phyloP scores from a whole-genome alignment of 768 basidiomycete species.

The Cubamyces lactineus region DNA sequence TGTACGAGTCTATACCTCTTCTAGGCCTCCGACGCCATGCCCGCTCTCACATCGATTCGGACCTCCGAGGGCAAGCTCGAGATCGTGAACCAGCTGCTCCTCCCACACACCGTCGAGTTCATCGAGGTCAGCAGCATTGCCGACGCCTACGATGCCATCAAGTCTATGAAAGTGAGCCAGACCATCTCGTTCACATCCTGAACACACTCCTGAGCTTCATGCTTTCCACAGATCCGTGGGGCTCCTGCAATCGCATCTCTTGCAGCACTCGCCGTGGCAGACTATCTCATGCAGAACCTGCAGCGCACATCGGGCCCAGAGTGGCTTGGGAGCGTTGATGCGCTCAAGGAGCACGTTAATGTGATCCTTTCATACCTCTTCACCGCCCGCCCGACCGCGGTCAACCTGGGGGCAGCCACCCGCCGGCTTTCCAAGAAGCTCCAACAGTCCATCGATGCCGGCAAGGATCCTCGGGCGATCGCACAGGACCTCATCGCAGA shows the following conservation, averaged over 20 bases:
- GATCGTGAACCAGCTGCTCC: conserved; percentile 88
- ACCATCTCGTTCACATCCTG: neutral
- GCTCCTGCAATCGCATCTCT: conserved; percentile 96
- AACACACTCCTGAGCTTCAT: neutral
- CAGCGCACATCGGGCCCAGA: conserved; percentile 49
- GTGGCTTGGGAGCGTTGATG: conserved; percentile 55
- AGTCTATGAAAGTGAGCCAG: conserved; percentile 86
- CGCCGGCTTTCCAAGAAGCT: conserved; percentile 64
- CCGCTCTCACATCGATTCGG: conserved; percentile 44
- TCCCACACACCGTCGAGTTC: conserved; percentile 75
- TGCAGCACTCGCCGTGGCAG: conserved; percentile 78
- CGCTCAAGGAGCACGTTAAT: conserved; percentile 58
- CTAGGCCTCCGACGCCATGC: conserved; percentile 16
- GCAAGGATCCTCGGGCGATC: conserved; percentile 48
- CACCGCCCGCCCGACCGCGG: conserved; percentile 93
- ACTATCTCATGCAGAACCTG: conserved; percentile 60
- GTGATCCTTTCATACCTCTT: conserved; percentile 71
- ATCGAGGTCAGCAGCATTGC: conserved; percentile 70
- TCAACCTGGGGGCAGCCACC: conserved; percentile 90
- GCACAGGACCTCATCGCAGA: conserved; percentile 66
- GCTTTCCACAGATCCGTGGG: conserved; percentile 66
- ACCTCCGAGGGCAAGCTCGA: conserved; percentile 60
- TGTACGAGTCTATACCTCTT: neutral
- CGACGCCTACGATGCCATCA: conserved; percentile 92
- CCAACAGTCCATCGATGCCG: conserved; percentile 39